Conservation (phyloP, 805 yeast species). For the Hanseniaspora vineae region DNA sequence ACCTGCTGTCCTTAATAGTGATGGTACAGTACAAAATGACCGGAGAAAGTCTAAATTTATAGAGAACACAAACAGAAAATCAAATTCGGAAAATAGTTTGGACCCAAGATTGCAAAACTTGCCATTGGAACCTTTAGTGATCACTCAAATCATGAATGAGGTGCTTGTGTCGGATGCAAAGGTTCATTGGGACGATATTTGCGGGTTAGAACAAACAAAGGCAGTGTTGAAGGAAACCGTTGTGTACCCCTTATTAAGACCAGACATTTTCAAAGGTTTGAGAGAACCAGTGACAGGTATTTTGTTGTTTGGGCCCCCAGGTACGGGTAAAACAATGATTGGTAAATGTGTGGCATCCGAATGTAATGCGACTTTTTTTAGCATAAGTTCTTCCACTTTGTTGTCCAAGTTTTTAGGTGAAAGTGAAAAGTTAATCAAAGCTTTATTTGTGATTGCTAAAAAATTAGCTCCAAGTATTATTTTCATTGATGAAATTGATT, state of each 20-base stretch:
- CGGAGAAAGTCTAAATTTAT: background rate
- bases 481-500: constrained; percentile 93
- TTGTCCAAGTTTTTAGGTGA: constrained; percentile 86
- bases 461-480: constrained; percentile 85
- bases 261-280: constrained; percentile 80
- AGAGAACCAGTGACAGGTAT: constrained; percentile 95
- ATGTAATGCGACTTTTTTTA: constrained; percentile 82
- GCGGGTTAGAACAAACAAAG: constrained; percentile 81
- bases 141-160: background rate
- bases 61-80: background rate
- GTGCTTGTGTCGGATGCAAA: background rate
- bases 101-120: background rate
- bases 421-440: constrained; percentile 84
- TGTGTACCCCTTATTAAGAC: constrained; percentile 88
- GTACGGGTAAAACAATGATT: constrained; percentile 97
- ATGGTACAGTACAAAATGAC: background rate
- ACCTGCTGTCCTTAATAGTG: background rate
- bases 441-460: constrained; percentile 73
- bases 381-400: constrained; percentile 79
- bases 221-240: constrained; percentile 85
- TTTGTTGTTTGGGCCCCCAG: constrained; percentile 94
- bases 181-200: constrained; percentile 90
- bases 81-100: background rate
- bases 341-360: constrained; percentile 96
- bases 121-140: background rate